Conservation (phyloP, 768 basidiomycete genomes). For the Hirschioporus abietinus region DNA sequence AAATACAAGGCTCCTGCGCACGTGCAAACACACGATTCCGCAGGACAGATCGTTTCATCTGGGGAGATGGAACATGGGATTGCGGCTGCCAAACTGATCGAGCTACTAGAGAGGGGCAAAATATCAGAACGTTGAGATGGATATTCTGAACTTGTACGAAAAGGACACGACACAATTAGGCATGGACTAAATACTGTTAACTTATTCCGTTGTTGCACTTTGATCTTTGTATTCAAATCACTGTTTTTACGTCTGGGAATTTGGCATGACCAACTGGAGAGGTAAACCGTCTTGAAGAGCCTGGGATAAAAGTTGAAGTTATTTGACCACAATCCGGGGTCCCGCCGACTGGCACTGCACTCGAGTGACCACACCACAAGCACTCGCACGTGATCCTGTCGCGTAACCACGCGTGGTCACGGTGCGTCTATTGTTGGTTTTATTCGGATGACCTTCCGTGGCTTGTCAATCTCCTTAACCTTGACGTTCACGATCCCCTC, state of each 20-base stretch:
- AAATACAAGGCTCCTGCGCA: conserved; percentile 13
- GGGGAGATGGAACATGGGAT: conserved; percentile 36
- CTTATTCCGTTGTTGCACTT: neutral
- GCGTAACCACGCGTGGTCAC: neutral
- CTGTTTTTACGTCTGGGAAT: neutral
- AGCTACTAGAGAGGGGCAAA: conserved; percentile 39
- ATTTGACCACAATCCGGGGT: neutral
- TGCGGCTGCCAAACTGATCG: conserved; percentile 49
- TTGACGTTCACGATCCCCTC: neutral
- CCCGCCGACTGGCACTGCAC: too few species aligned
- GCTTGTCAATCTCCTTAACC: neutral
- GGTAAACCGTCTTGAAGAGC: too few species aligned
- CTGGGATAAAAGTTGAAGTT: too few species aligned
- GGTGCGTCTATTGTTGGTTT: neutral
- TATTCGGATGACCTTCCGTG: neutral
- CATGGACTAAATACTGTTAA: neutral
- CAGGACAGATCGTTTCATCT: conserved; percentile 15
- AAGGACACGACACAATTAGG: neutral
- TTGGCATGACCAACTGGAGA: neutral
- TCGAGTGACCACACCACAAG: neutral
- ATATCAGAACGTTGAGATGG: conserved; percentile 15
- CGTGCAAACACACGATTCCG: conserved; percentile 12
- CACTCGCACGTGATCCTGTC: neutral
- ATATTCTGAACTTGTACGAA: neutral
- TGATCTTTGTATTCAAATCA: neutral